phyloP scores from a whole-genome alignment of 805 yeast genomes.

The Wickerhamiella brachini region DNA sequence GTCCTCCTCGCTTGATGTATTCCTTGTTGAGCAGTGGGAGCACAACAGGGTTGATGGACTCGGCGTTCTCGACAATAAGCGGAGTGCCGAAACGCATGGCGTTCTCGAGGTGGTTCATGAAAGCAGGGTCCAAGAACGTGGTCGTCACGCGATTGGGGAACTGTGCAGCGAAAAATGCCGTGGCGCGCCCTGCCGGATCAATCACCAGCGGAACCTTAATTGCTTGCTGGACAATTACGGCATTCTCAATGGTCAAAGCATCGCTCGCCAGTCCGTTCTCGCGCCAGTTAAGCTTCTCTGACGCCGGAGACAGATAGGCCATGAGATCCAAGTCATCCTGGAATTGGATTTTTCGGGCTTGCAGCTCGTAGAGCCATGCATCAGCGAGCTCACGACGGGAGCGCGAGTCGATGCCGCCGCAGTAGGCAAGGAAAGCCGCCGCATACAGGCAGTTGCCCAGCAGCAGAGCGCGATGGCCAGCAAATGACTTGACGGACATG shows the following conservation, averaged over 20 bases:
- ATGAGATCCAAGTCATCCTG: slow-evolving; percentile 18
- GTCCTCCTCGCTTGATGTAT: slow-evolving; percentile 51
- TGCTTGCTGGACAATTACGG: slow-evolving; percentile 34
- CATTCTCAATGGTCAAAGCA: slow-evolving; percentile 49
- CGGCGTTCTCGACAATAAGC: slow-evolving; percentile 65
- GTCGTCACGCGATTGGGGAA: slow-evolving; percentile 34
- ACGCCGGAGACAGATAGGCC: not conserved
- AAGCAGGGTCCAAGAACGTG: slow-evolving; percentile 55
- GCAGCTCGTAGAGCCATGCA: slow-evolving; percentile 29
- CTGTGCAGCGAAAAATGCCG: not conserved
- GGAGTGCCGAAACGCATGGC: slow-evolving; percentile 73
- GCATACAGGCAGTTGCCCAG: slow-evolving; percentile 55
- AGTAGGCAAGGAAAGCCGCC: slow-evolving; percentile 47
- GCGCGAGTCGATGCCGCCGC: slow-evolving; percentile 43
- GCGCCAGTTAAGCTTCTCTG: slow-evolving; percentile 38
- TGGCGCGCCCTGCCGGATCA: slow-evolving; percentile 49
- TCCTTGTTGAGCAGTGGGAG: slow-evolving; percentile 50
- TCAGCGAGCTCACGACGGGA: slow-evolving; percentile 28
- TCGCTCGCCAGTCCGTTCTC: slow-evolving; percentile 42
- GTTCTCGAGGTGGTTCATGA: slow-evolving; percentile 57
- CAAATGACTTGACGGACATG: slow-evolving; percentile 39
- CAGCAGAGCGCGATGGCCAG: slow-evolving; percentile 30
- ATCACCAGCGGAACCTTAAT: slow-evolving; percentile 42
- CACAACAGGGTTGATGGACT: slow-evolving; percentile 61
- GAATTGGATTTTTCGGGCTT: slow-evolving; percentile 26